These are phyloP conservation scores for Houttuynia cordata DNA, from an alignment of 164 flowering plant species.

Conservation along the genomic window DNA sequence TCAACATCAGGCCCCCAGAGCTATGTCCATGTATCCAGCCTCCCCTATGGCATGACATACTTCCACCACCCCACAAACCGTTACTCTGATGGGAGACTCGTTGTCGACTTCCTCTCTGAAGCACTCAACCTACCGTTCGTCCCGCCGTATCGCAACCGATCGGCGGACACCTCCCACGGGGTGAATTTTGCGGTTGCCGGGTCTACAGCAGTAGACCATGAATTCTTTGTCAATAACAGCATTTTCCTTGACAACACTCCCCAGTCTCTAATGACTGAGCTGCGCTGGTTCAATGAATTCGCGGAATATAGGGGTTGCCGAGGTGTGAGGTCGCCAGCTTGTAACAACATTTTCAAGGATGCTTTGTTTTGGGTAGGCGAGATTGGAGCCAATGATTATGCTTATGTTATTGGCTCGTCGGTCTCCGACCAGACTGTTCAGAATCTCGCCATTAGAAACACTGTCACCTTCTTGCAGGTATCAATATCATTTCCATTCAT, in stretches of 20 bases:
- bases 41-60: slow-evolving; percentile 32
- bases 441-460: slow-evolving; percentile 25
- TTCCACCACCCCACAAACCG: slow-evolving; percentile 34
- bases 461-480: slow-evolving; percentile 45
- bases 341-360: slow-evolving; percentile 27
- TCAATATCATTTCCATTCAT: background rate
- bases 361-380: slow-evolving; percentile 87
- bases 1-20: slow-evolving; percentile 20
- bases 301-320: slow-evolving; percentile 36
- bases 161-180: slow-evolving; percentile 27
- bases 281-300: slow-evolving; percentile 45
- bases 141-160: slow-evolving; percentile 27
- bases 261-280: slow-evolving; percentile 50
- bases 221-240: slow-evolving; percentile 25
- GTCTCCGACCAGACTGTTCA: slow-evolving; percentile 33
- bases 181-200: slow-evolving; percentile 72
- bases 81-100: slow-evolving; percentile 47
- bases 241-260: slow-evolving; percentile 44
- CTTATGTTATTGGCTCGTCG: slow-evolving; percentile 37
- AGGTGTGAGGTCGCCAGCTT: slow-evolving; percentile 8
- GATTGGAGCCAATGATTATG: slow-evolving; percentile 83
- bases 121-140: slow-evolving; percentile 35
- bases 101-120: slow-evolving; percentile 51
- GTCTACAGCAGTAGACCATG: slow-evolving; percentile 31
- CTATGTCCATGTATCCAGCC: slow-evolving; percentile 22